Evolutionary conservation across 257 asterid species (phyloP).

Genomic region (Paraleonurus japonicus): DNA sequence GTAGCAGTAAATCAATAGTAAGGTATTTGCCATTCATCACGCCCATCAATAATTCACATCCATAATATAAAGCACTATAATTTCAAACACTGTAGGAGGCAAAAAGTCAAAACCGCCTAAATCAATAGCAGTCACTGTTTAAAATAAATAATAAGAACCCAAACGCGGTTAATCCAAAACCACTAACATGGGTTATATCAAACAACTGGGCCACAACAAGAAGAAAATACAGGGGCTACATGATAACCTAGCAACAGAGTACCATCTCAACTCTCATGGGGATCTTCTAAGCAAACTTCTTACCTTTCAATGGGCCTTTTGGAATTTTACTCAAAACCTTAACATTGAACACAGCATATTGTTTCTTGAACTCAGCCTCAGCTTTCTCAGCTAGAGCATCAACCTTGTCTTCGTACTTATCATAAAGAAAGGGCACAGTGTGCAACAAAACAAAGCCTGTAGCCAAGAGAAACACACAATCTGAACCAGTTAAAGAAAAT

Average conservation of each 20-base stretch:
- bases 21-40: background rate
- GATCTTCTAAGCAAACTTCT: conserved; percentile 50
- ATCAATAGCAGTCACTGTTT: conserved; percentile 18
- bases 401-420: conserved; percentile 74
- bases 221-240: conserved; percentile 23
- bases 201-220: conserved; percentile 34
- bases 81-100: conserved; percentile 11
- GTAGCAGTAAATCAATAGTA: background rate
- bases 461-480: background rate
- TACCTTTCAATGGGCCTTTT: conserved; percentile 51
- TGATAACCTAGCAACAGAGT: conserved; percentile 17
- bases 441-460: conserved; percentile 68
- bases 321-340: conserved; percentile 85
- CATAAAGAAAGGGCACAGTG: conserved; percentile 77
- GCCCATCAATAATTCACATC: conserved; percentile 10
- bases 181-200: conserved; percentile 34
- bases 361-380: conserved; percentile 77
- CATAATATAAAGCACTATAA: conserved; percentile 1
- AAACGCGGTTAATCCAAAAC: background rate
- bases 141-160: conserved; percentile 34
- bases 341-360: conserved; percentile 61
- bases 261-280: conserved; percentile 9
- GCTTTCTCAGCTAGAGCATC: conserved; percentile 92
- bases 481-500: conserved; percentile 2
- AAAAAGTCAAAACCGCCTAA: conserved; percentile 33